Conservation (phyloP, 2,329 filamentous ascomycete species). For the Penicillium concentricum region DNA sequence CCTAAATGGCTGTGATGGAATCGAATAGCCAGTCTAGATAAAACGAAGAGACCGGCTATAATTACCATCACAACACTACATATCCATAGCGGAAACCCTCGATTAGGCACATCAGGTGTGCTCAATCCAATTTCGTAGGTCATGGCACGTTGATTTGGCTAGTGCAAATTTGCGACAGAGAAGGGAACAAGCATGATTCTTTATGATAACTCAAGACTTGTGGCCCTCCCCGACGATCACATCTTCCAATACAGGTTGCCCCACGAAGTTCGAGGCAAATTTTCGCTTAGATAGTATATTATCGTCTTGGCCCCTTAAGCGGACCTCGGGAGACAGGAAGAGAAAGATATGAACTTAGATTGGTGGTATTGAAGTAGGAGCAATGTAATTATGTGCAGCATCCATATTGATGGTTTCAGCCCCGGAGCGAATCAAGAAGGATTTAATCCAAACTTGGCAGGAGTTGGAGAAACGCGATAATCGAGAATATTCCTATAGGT, state of each 20-base stretch:
- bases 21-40: slow-evolving; percentile 17
- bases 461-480: no score
- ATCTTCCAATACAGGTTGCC: background rate
- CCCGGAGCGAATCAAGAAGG: no score
- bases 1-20: slow-evolving; percentile 16
- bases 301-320: background rate
- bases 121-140: slow-evolving; percentile 13
- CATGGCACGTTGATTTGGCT: background rate
- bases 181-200: background rate
- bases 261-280: background rate
- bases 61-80: slow-evolving; percentile 22
- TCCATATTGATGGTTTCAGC: no score
- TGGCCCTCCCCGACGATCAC: background rate
- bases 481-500: background rate
- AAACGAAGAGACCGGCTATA: slow-evolving; percentile 21
- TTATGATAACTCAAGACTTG: background rate
- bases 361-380: background rate
- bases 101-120: slow-evolving; percentile 16
- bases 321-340: background rate
- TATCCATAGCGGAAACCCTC: slow-evolving; percentile 24
- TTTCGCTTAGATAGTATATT: background rate
- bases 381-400: background rate
- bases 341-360: background rate
- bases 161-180: background rate
- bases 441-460: no score